phyloP scores from a whole-genome alignment of 257 asterid genomes.

The Capsicum baccatum region DNA sequence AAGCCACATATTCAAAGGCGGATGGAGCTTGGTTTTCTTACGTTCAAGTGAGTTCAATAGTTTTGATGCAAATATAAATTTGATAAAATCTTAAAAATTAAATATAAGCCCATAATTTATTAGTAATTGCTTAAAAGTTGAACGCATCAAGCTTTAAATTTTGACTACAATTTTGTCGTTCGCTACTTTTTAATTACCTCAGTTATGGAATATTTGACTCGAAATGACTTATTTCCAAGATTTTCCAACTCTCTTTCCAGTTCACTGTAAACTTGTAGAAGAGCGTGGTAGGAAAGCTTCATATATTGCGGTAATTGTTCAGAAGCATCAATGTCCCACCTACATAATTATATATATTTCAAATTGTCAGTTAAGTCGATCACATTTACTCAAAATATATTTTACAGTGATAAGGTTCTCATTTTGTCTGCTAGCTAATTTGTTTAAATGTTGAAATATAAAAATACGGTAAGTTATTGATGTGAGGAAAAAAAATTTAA shows the following conservation, averaged over 20 bases:
- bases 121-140: too few relatives aligned
- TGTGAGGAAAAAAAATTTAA: too few relatives aligned
- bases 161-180: not conserved
- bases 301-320: constrained; percentile 36
- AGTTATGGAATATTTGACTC: constrained; percentile 23
- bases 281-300: constrained; percentile 17
- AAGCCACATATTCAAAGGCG: not conserved
- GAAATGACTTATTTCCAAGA: not conserved
- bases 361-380: not conserved
- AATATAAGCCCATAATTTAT: too few relatives aligned
- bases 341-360: constrained; percentile 1
- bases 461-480: not conserved
- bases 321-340: constrained; percentile 36
- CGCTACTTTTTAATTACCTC: constrained; percentile 28
- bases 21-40: not conserved
- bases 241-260: constrained; percentile 28
- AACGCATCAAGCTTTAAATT: too few relatives aligned
- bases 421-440: not conserved
- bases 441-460: not conserved
- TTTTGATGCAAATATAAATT: not conserved
- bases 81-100: too few relatives aligned
- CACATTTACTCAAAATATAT: not conserved
- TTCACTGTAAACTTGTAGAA: constrained; percentile 33
- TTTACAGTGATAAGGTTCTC: not conserved
- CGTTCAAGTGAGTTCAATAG: not conserved